A percentile compares a stretch with the other conserved stretches of the same genome.
phyloP scores from a whole-genome alignment of 2,329 filamentous ascomycete species.

The Arthroderma sp. region DNA sequence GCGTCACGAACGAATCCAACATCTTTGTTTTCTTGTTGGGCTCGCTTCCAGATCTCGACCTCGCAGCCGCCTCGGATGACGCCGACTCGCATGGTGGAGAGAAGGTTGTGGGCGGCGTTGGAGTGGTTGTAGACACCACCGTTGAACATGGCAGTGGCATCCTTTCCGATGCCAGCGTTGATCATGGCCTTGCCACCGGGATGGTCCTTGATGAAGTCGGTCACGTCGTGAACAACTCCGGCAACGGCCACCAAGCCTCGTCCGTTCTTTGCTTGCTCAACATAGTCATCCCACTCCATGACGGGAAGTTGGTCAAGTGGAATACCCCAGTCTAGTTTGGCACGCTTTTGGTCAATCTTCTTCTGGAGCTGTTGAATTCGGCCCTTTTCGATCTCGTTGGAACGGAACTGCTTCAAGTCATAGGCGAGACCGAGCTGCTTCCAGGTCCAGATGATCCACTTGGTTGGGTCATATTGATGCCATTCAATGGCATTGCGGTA shows the following conservation, averaged over 20 bases:
- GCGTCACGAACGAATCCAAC: constrained; percentile 68
- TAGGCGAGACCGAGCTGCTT: constrained; percentile 74
- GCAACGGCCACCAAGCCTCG: constrained; percentile 65
- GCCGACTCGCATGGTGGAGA: constrained; percentile 78
- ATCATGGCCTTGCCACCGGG: constrained; percentile 86
- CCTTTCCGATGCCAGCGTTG: constrained; percentile 68
- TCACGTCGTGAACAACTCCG: constrained; percentile 75
- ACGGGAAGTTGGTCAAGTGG: constrained; percentile 77
- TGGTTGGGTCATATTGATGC: constrained; percentile 86
- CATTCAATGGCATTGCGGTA: constrained; percentile 86
- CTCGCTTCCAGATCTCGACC: constrained; percentile 86
- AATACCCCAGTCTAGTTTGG: constrained; percentile 71
- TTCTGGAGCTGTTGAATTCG: constrained; percentile 80
- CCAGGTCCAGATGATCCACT: constrained; percentile 76
- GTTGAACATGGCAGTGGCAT: constrained; percentile 83
- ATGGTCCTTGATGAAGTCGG: constrained; percentile 74
- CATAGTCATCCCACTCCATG: constrained; percentile 76
- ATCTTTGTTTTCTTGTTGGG: constrained; percentile 67
- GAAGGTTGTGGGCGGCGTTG: constrained; percentile 77
- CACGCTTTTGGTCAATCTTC: constrained; percentile 80
- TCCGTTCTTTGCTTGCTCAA: constrained; percentile 62
- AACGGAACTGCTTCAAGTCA: constrained; percentile 79
- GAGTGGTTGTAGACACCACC: constrained; percentile 82
- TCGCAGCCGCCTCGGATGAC: constrained; percentile 77
- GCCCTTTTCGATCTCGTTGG: constrained; percentile 87